Conservation (phyloP, 495 filamentous ascomycete genomes). For the Penicillium paxilli region DNA sequence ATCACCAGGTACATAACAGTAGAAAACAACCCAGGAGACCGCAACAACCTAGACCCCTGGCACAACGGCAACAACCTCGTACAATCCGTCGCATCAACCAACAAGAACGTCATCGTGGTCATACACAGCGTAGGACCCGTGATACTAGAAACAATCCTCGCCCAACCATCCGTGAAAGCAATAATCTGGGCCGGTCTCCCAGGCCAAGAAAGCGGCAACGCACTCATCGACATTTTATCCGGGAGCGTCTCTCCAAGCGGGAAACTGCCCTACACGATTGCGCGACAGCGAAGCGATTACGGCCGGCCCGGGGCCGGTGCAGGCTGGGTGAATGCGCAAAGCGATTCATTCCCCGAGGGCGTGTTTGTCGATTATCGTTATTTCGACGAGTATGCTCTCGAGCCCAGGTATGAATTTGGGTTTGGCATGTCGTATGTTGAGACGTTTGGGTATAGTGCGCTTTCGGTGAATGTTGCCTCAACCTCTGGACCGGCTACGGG, state of each 20-base stretch:
- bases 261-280: constrained; percentile 72
- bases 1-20: constrained; percentile 56
- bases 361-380: constrained; percentile 68
- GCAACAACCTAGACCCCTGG: constrained; percentile 49
- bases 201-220: constrained; percentile 59
- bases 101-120: constrained; percentile 82
- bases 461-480: constrained; percentile 32
- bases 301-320: too few species aligned
- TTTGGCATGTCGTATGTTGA: constrained; percentile 67
- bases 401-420: constrained; percentile 66
- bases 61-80: constrained; percentile 30
- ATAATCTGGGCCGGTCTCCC: constrained; percentile 59
- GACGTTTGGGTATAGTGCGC: constrained; percentile 54
- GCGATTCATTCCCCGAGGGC: constrained; percentile 62
- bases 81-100: constrained; percentile 49
- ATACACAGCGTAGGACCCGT: constrained; percentile 62
- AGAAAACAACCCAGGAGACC: constrained; percentile 58
- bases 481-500: constrained; percentile 36
- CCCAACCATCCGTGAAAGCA: constrained; percentile 59
- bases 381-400: constrained; percentile 62
- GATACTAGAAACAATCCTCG: constrained; percentile 41
- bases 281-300: constrained; percentile 63
- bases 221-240: constrained; percentile 59
- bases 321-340: constrained; percentile 49
- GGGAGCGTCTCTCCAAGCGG: constrained; percentile 60